Conservation (phyloP, 2,329 filamentous ascomycete species). For the Xylaria sp. region DNA sequence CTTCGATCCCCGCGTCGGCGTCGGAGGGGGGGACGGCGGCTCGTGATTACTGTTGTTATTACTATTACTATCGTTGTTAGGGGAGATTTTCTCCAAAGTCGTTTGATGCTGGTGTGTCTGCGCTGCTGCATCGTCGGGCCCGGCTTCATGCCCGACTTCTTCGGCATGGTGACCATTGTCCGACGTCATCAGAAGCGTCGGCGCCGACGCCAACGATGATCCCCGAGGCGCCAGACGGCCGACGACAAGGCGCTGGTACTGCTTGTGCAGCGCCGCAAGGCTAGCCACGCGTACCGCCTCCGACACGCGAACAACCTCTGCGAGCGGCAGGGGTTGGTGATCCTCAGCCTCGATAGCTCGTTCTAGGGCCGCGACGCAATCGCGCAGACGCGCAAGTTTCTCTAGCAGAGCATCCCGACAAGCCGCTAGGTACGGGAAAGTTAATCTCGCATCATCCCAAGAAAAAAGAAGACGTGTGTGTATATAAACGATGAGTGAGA, state of each 20-base stretch:
- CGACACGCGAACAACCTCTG: conserved; percentile 49
- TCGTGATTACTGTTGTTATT: conserved; percentile 37
- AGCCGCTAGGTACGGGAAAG: conserved; percentile 34
- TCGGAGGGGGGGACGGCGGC: conserved; percentile 50
- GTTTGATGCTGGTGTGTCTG: background rate
- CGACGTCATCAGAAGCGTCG: background rate
- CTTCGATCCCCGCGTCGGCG: conserved; percentile 41
- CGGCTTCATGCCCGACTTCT: background rate
- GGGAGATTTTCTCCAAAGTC: background rate
- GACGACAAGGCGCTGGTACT: conserved; percentile 51
- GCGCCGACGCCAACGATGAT: conserved; percentile 3
- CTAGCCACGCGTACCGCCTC: conserved; percentile 49
- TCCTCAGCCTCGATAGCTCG: conserved; percentile 35
- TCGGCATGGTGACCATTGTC: background rate
- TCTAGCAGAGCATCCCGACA: conserved; percentile 47
- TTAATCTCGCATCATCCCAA: conserved; percentile 1
- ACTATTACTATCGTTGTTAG: conserved; percentile 24
- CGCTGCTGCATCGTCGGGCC: background rate
- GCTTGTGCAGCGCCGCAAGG: conserved; percentile 50
- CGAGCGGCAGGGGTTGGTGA: conserved; percentile 48
- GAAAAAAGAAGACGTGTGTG: background rate
- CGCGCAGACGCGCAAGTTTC: conserved; percentile 46
- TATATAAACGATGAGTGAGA: background rate
- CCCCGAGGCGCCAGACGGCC: conserved; percentile 47
- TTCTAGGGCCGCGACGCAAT: conserved; percentile 46